Percentiles rank a stretch among this genome's conserved stretches.
These are phyloP conservation scores for Chlorella sp. DNA, from an alignment of 139 green algal species.

Conservation along the genomic window DNA sequence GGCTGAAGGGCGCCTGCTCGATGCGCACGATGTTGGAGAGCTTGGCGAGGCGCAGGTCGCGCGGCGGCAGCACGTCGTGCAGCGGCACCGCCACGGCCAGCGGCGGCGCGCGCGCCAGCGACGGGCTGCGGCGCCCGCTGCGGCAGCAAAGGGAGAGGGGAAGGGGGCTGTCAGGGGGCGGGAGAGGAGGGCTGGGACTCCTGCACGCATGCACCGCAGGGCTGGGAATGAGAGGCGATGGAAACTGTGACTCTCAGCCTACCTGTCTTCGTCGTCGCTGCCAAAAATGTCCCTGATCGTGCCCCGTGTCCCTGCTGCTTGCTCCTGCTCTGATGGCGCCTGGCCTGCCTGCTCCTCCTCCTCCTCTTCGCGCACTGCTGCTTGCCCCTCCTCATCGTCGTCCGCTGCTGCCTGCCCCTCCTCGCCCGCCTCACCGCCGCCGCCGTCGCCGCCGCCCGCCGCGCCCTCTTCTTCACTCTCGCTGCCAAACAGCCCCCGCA, in stretches of 20 bases:
- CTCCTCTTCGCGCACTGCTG: conserved; percentile 32
- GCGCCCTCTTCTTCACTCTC: conserved; percentile 39
- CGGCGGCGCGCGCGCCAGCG: conserved; percentile 15
- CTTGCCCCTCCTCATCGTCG: not conserved
- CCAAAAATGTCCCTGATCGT: conserved; percentile 1
- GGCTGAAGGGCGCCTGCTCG: conserved; percentile 64
- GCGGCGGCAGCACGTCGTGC: conserved; percentile 27
- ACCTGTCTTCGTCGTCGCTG: conserved; percentile 10
- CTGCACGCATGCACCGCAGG: too few relatives aligned
- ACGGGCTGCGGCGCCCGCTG: conserved; percentile 7
- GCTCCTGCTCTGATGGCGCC: not conserved
- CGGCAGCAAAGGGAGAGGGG: not conserved
- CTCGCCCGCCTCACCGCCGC: conserved; percentile 7
- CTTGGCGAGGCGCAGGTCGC: conserved; percentile 44
- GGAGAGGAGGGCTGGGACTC: too few relatives aligned
- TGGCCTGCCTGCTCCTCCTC: conserved; percentile 39
- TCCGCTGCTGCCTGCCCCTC: conserved; percentile 1
- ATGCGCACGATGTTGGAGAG: conserved; percentile 71
- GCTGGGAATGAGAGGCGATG: too few relatives aligned
- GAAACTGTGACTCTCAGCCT: too few relatives aligned
- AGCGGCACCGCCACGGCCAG: conserved; percentile 44
- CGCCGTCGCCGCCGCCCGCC: conserved; percentile 1
- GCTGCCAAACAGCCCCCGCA: conserved; percentile 46
- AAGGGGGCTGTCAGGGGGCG: too few relatives aligned
- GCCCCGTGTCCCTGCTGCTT: not conserved